Base-by-base conservation (phyloP, 306 rosid genomes). In the Cyclanthera cordifolia region DNA sequence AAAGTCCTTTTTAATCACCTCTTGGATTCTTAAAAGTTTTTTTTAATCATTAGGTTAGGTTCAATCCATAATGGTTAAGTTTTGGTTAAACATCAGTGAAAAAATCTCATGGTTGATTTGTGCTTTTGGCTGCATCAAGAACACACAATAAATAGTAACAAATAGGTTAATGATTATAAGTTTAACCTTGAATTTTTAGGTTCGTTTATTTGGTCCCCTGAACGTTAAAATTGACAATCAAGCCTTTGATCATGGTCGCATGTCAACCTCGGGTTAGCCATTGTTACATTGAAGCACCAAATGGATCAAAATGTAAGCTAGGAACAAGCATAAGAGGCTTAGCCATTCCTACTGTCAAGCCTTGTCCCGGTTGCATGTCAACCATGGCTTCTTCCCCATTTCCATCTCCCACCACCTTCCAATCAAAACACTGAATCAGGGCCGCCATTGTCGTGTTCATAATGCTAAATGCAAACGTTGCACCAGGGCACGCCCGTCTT, bases 401-500 rank as follows among this genome's bases (percentile, higher is more conserved):
- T 37, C 32, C 59, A n/a, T 69, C 46, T 17, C 87, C 79, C 1
- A 6, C 53, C 3, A 76, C 74, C 60, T 74, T 80, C 28, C 77
- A 51, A 47, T 85, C 86, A 37, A 87, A 84, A 57, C 84, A 79
- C 0, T 87, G 88, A 43, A 85, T 75, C 67, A 85, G 9, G 14
- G 79, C 68, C 7, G 86, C 83, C 19, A 81, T 16, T 8, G 32
- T 53, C 8, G 61, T 53, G 19, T 53, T 70, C 14, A 53, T 34
- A 50, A 69, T 1, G 61, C 13, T 34, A 21, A 28, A 69, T 0
- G 82, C 81, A 59, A 87, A 73, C 5, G 73, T 77, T 1, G 80
- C 19, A 0, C 86, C 85, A 0, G 87, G 86, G 50, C 89, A 87
- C 14, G 71, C 76, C 57, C 93, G 80, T 56, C 87, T 87, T 3